Base-by-base conservation (phyloP, 768 basidiomycete species). In the Leccinellum albellum region DNA sequence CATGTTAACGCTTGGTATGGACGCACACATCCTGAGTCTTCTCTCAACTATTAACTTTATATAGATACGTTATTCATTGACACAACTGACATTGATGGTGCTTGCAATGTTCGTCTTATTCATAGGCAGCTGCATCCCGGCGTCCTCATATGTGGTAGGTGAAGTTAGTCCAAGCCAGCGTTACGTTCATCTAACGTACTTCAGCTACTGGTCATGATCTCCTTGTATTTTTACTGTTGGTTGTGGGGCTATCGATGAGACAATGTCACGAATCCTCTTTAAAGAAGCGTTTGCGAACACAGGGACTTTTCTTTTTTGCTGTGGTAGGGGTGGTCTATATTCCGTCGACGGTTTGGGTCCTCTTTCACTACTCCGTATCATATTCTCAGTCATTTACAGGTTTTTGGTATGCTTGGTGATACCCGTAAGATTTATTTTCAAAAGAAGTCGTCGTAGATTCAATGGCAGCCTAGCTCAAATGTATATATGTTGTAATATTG, bases 141-240 rank as follows among this genome's bases (percentile, higher is more conserved):
- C 21, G 2, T 28, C 6, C 26, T 59, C 35, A 24, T 57, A 47
- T 71, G 59, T 55, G 60, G 68, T 71, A 26, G 48, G 70, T 59
- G 6, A 1, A 2, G 0, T 7, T 0, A 29, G 1, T 28, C n/a
- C 15, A 21, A 31, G 6, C 15, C 8, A 13, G 21, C 8, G 2
- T n/a, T 6, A 9, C 51, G 45, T 24, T 59, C 14, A 63, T 48
- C 17, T 1, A 4, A 32, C n/a, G 21, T 21, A n/a, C 26, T 47
- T 2, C 48, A 70, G 69, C 64, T 17, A 56, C 44, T 37, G 31
- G 58, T 8, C 61, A 59, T 24, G 61, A 72, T 49, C 14, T 72
- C 7, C 23, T 66, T 0, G 48, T 72, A 8, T 37, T 68, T 6
- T 24, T 57, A 21, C 24, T 72, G 21, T 61, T 51, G 8, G 48